Conservation (phyloP, 257 asterid genomes). For the Nicotiana benthamiana region DNA sequence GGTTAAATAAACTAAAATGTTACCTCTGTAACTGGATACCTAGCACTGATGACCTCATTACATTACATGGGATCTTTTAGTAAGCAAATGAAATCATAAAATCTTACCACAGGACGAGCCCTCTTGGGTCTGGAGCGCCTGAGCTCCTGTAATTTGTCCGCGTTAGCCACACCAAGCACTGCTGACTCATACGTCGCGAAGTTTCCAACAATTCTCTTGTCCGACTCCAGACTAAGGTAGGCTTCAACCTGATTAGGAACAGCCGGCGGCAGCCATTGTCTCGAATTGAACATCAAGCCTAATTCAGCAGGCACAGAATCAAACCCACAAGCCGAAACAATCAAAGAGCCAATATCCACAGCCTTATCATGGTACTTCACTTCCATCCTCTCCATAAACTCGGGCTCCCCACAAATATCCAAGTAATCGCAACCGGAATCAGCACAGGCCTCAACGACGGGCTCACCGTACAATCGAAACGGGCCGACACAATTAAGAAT, state of each 20-base stretch:
- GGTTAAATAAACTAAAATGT: neutral
- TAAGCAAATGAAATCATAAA: neutral
- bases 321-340: constrained; percentile 80
- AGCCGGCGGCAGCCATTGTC: constrained; percentile 52
- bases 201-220: constrained; percentile 53
- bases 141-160: constrained; percentile 39
- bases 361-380: constrained; percentile 49
- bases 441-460: constrained; percentile 76
- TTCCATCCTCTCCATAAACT: constrained; percentile 89
- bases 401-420: constrained; percentile 87
- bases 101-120: constrained; percentile 37
- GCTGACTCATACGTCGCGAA: constrained; percentile 73
- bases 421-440: constrained; percentile 72
- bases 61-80: neutral
- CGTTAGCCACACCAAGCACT: constrained; percentile 78
- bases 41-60: neutral
- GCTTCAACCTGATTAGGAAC: constrained; percentile 69
- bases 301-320: constrained; percentile 88
- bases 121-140: constrained; percentile 54
- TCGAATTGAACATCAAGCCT: constrained; percentile 56
- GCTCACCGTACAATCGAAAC: constrained; percentile 68
- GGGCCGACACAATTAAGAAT: constrained; percentile 81
- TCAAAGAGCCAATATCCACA: constrained; percentile 50
- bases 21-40: neutral
- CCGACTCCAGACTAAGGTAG: constrained; percentile 74